phyloP scores from a whole-genome alignment of 345 rosid species.

The Eucalyptus guilfoylei region DNA sequence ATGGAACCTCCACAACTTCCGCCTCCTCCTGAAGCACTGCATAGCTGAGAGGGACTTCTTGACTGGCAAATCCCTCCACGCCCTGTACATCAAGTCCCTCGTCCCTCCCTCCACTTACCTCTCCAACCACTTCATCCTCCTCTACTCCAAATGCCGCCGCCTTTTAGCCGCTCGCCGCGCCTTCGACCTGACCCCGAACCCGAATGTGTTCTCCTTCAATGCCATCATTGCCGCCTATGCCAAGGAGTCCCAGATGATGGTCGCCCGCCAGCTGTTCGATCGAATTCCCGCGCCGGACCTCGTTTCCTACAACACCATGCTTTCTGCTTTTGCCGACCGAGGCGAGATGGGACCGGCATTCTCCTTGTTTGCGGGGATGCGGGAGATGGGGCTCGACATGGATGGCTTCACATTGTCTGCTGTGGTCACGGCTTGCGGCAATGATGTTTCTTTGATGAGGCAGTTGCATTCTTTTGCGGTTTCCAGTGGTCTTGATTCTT shows the following conservation, averaged over 20 bases:
- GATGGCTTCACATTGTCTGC: constrained; percentile 84
- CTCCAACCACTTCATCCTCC: constrained; percentile 84
- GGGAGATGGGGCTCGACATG: constrained; percentile 28
- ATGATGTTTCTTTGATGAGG: constrained; percentile 25
- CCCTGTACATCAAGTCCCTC: constrained; percentile 54
- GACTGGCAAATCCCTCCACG: constrained; percentile 62
- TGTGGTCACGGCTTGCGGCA: constrained; percentile 45
- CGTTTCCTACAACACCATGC: constrained; percentile 74
- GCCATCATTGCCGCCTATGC: constrained; percentile 37
- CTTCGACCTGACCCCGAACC: constrained; percentile 31
- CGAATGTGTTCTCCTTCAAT: constrained; percentile 79
- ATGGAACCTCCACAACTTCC: constrained; percentile 34
- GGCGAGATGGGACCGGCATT: constrained; percentile 32
- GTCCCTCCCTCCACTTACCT: constrained; percentile 63
- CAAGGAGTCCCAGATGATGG: constrained; percentile 23
- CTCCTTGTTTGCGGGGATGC: constrained; percentile 43
- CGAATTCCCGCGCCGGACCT: constrained; percentile 70
- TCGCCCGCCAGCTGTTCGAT: constrained; percentile 67
- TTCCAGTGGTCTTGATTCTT: constrained; percentile 47
- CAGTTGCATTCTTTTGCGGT: constrained; percentile 63
- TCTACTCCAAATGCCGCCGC: constrained; percentile 72
- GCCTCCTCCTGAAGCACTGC: constrained; percentile 40
- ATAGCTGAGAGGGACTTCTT: constrained; percentile 37
- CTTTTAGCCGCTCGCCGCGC: constrained; percentile 34
- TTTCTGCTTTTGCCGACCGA: constrained; percentile 58